Conservation (phyloP, 2,329 filamentous ascomycete species). For the Epichloe coenophiala region DNA sequence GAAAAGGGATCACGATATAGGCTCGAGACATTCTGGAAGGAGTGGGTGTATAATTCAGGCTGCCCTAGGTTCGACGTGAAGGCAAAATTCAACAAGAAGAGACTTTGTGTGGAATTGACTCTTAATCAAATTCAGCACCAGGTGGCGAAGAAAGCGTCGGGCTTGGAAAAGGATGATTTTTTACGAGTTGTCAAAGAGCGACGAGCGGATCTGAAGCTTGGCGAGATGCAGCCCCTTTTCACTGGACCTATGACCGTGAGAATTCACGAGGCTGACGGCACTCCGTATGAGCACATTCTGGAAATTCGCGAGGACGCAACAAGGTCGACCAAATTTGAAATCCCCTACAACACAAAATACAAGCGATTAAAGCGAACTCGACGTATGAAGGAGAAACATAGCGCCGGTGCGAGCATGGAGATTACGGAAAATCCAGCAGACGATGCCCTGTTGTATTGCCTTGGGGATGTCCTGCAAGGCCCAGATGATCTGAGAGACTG, state of each 20-base stretch:
- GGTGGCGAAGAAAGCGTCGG: conserved; percentile 22
- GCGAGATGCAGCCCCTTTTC: conserved; percentile 64
- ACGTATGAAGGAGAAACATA: conserved; percentile 62
- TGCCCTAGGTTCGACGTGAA: conserved; percentile 79
- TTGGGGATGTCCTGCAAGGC: conserved; percentile 79
- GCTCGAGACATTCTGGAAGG: conserved; percentile 80
- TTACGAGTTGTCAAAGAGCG: conserved; percentile 76
- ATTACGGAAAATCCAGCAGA: conserved; percentile 53
- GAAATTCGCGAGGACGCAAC: conserved; percentile 81
- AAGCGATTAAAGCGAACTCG: conserved; percentile 87
- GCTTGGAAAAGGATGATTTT: conserved; percentile 66
- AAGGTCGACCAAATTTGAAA: conserved; percentile 67
- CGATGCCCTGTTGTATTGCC: conserved; percentile 75
- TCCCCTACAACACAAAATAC: conserved; percentile 98
- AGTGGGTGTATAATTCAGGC: conserved; percentile 82
- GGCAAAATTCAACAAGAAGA: conserved; percentile 95
- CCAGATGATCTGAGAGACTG: conserved; percentile 73
- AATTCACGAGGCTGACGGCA: conserved; percentile 95
- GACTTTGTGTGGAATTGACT: conserved; percentile 82
- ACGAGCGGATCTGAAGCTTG: conserved; percentile 52
- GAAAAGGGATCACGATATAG: conserved; percentile 82
- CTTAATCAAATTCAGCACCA: conserved; percentile 62
- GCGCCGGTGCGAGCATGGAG: conserved; percentile 44
- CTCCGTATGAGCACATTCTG: conserved; percentile 94
- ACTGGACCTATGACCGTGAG: conserved; percentile 95